Evolutionary conservation across 2,329 filamentous ascomycete genomes (phyloP), one percentile per base, ranked within the genome.

Genomic region (Akanthomyces uredinophilus): DNA sequence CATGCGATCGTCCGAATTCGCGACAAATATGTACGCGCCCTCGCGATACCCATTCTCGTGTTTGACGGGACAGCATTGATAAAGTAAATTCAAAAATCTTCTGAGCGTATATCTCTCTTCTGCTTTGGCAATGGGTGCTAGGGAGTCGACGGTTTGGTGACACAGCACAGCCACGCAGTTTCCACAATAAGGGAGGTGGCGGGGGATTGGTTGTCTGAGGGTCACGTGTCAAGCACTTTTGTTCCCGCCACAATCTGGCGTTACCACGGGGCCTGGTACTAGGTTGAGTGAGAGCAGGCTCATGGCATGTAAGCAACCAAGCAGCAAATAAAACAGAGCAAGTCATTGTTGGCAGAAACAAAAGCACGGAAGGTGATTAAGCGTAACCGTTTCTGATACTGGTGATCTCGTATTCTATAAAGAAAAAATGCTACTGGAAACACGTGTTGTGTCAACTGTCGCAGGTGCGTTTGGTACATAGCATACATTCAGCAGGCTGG

Each of bases 381-480:
- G 20, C 7, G 7, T 4, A 10, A 4, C 2, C 1, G n/a, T 37
- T 8, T 2, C 16, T 14, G 22, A 6, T 22, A 0, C 16, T 27
- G 7, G 5, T 16, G 1, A 3, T 5, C 1, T 11, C 7, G 22
- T 37, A 8, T 14, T 52, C 49, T 52, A 52, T 37, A 52, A 52
- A 35, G 37, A 41, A 16, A 4, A 16, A 27, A 22, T 18, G 20
- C 20, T 4, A 35, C 13, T 43, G 16, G 37, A 60, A 60, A 60
- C 47, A 39, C 35, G 24, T 51, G 56, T 60, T 60, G 56, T 47
- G 56, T 37, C 56, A 10, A 24, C 24, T 44, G 56, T 60, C 47
- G 56, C 56, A 60, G 56, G 47, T 52, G 8, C 27, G 56, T 60
- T 60, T 60, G 56, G 56, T 41, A 37, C 35, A 29, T n/a, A n/a